Conservation (phyloP, 257 asterid genomes). For the Solanum chaucha region DNA sequence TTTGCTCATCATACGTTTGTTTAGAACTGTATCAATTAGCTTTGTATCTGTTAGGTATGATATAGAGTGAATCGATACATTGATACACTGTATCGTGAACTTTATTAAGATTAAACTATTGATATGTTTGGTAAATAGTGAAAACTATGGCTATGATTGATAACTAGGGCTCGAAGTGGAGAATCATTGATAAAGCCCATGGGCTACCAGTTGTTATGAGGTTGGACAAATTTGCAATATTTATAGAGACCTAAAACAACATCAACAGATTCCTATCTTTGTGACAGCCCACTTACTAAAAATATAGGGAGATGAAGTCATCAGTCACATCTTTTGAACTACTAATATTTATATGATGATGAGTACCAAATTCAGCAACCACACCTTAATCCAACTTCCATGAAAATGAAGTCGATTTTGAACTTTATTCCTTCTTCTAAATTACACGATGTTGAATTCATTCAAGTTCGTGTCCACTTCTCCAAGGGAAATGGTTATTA, state of each 20-base stretch:
- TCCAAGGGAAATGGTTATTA: not conserved
- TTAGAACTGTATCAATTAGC: not conserved
- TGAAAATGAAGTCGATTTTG: not conserved
- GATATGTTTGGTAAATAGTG: not conserved
- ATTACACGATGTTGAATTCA: not conserved
- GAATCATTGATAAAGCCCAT: not conserved
- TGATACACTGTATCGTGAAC: not conserved
- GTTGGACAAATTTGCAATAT: no score
- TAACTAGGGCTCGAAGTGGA: not conserved
- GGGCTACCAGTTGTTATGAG: not conserved
- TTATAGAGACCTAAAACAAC: not conserved
- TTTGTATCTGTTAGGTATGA: not conserved
- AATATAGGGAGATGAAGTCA: not conserved
- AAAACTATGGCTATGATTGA: not conserved
- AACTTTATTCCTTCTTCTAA: not conserved
- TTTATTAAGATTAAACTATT: not conserved
- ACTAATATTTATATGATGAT: not conserved
- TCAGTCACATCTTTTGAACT: not conserved
- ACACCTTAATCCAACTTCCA: not conserved
- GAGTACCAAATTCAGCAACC: not conserved
- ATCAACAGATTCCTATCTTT: not conserved
- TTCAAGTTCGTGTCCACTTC: not conserved
- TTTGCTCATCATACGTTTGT: not conserved
- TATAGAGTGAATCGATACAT: no score
- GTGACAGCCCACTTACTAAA: not conserved